Evolutionary conservation across 495 filamentous ascomycete genomes (phyloP), one percentile per base, ranked within the genome.

Genomic region (Hypoxylon rickii): DNA sequence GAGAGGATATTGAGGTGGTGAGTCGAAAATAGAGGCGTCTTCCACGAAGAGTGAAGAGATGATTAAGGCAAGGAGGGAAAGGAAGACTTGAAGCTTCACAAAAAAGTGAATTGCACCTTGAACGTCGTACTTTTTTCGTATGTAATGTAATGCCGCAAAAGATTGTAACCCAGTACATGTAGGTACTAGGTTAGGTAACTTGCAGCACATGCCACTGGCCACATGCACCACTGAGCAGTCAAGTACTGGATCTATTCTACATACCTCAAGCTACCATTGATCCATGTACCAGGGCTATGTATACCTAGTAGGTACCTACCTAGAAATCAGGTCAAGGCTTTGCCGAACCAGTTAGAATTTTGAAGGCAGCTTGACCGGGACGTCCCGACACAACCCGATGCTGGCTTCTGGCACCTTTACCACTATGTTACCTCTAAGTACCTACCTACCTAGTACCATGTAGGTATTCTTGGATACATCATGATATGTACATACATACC

Each of bases 101-200:
- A 22, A 55, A 52, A 55, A 18, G 16, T 47, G 19, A 51, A 47
- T 55, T 55, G 40, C 33, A 46, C 3, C 4, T 29, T 29, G 24
- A 4, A 29, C 32, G 12, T 34, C 32, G 5, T 34, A 8, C 13
- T 3, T 32, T 13, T 20, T n/a, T n/a, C n/a, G n/a, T n/a, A n/a
- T n/a, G n/a, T n/a, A n/a, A 46, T 51, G 58, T 61, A 61, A 61
- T 61, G 43, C 58, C 58, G 51, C 58, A 58, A 29, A 10, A 4
- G 24, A 10, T 10, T 29, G 24, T 29, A 29, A 4, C 24, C 24
- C 24, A 10, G 24, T 29, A 29, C 4, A 29, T 29, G 10, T 29
- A n/a, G n/a, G n/a, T n/a, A n/a, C n/a, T n/a, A n/a, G n/a, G n/a
- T n/a, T n/a, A n/a, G n/a, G n/a, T n/a, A 10, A 29, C 24, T 29